Evolutionary conservation across 805 yeast genomes (phyloP).

Genomic region (Debaryomyces prosopidis): DNA sequence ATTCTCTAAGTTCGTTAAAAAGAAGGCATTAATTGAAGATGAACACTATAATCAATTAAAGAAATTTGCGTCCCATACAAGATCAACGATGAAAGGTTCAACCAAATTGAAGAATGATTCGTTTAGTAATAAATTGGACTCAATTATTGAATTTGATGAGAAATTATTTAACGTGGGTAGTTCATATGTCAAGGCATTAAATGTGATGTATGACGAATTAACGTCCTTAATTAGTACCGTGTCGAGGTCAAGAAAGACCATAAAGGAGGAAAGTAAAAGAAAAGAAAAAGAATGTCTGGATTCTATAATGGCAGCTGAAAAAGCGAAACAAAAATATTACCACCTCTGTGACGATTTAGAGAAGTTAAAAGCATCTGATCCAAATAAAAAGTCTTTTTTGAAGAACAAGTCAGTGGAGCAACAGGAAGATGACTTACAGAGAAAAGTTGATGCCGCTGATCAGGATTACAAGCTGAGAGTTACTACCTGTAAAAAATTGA

Average conservation of each 20-base stretch:
- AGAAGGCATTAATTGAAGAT: constrained; percentile 75
- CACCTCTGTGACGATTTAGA: constrained; percentile 86
- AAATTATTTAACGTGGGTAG: constrained; percentile 65
- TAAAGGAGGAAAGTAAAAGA: constrained; percentile 79
- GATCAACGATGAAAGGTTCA: constrained; percentile 46
- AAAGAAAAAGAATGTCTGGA: constrained; percentile 85
- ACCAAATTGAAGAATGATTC: constrained; percentile 59
- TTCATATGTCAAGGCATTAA: constrained; percentile 76
- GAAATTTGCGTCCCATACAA: constrained; percentile 63
- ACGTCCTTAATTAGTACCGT: constrained; percentile 68
- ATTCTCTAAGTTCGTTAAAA: constrained; percentile 73
- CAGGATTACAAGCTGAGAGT: constrained; percentile 82
- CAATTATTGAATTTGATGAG: constrained; percentile 76
- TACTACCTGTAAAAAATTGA: constrained; percentile 65
- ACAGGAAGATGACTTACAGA: constrained; percentile 83
- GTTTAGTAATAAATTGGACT: constrained; percentile 64
- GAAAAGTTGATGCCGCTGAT: constrained; percentile 83
- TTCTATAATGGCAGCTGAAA: constrained; percentile 80
- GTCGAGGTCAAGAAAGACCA: constrained; percentile 67
- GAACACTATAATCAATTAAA: constrained; percentile 74
- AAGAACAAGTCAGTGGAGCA: constrained; percentile 80
- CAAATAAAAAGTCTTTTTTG: constrained; percentile 78
- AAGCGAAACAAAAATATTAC: constrained; percentile 75
- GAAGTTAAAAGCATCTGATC: constrained; percentile 76
- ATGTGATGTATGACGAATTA: constrained; percentile 84